phyloP scores from a whole-genome alignment of 2,329 filamentous ascomycete genomes.

The Scedosporium dehoogii region DNA sequence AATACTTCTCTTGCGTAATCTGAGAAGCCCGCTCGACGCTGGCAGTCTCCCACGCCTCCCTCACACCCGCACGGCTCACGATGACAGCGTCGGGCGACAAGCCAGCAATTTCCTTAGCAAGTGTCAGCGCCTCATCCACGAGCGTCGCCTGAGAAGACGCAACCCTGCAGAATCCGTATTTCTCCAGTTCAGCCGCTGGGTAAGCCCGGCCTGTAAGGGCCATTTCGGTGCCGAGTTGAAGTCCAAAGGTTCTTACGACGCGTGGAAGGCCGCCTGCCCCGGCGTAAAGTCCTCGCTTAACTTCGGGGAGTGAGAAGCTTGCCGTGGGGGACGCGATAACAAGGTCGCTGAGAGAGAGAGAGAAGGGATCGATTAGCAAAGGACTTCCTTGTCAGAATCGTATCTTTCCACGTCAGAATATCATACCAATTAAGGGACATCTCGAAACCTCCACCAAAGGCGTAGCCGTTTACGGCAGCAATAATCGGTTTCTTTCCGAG shows the following conservation, averaged over 20 bases:
- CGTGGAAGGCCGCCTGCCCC: conserved; percentile 41
- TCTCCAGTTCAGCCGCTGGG: background rate
- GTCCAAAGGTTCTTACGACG: conserved; percentile 21
- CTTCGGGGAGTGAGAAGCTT: conserved; percentile 43
- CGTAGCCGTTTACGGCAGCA: conserved; percentile 48
- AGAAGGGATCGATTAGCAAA: conserved; percentile 9
- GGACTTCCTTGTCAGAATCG: too few species aligned
- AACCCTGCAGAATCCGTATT: background rate
- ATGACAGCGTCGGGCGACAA: conserved; percentile 27
- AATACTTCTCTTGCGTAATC: conserved; percentile 30
- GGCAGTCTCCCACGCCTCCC: conserved; percentile 27
- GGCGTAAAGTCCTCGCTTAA: conserved; percentile 42
- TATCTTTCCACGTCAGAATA: too few species aligned
- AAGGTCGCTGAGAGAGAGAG: conserved; percentile 30
- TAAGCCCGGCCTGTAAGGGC: background rate
- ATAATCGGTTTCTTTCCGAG: conserved; percentile 51
- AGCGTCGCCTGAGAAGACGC: background rate
- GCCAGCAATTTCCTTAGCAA: conserved; percentile 23
- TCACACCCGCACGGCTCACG: conserved; percentile 27
- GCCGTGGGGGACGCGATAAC: conserved; percentile 41
- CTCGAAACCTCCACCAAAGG: conserved; percentile 48
- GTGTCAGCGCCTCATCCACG: conserved; percentile 11
- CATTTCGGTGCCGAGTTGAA: background rate
- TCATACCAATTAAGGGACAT: conserved; percentile 45
- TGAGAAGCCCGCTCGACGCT: conserved; percentile 29